phyloP scores from a whole-genome alignment of 768 basidiomycete species.

The Inosperma sp. region DNA sequence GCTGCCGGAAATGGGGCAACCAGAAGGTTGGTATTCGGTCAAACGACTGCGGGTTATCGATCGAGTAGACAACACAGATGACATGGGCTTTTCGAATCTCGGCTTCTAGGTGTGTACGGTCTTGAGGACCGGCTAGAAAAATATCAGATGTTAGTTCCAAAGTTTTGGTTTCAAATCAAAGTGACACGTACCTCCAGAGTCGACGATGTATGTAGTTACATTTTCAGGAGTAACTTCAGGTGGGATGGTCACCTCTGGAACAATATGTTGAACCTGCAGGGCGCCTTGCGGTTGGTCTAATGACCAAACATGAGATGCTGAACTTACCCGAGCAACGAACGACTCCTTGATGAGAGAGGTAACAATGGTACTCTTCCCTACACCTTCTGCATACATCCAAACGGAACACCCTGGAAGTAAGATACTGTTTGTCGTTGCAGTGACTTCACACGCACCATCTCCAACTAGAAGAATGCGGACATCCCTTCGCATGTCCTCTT shows the following conservation, averaged over 20 bases:
- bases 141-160: neutral
- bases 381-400: conserved; percentile 62
- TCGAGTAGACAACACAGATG: conserved; percentile 95
- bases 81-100: conserved; percentile 98
- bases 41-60: conserved; percentile 95
- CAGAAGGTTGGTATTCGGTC: conserved; percentile 98
- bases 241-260: conserved; percentile 97
- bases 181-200: conserved; percentile 77
- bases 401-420: neutral
- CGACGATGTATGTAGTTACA: conserved; percentile 96
- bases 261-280: conserved; percentile 82
- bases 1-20: conserved; percentile 90
- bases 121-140: conserved; percentile 70
- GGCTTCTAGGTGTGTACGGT: conserved; percentile 83
- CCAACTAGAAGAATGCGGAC: conserved; percentile 92
- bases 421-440: neutral
- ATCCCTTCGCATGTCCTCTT: conserved; percentile 73
- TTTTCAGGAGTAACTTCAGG: conserved; percentile 97
- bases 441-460: conserved; percentile 58
- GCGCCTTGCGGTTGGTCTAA: conserved; percentile 8
- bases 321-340: conserved; percentile 77
- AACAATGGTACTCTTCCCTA: conserved; percentile 97
- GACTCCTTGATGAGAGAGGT: conserved; percentile 96
- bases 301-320: neutral
- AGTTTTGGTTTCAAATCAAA: neutral